Conservation (phyloP, 2,329 filamentous ascomycete species). For the Botrytis medusae region DNA sequence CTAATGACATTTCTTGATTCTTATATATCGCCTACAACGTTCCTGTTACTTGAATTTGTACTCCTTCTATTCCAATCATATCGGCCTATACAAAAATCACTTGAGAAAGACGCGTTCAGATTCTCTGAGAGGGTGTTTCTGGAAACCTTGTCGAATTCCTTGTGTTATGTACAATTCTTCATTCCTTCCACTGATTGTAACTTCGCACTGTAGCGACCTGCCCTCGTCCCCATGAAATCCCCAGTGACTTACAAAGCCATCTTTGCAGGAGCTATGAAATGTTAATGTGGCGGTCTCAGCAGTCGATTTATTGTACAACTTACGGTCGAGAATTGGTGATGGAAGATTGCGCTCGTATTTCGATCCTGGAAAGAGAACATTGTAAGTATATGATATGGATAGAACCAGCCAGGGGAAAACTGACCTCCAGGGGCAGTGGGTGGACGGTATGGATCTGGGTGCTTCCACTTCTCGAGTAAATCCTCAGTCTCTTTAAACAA, state of each 20-base stretch:
- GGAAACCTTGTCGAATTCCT: neutral
- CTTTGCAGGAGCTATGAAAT: slow-evolving; percentile 35
- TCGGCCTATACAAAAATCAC: neutral
- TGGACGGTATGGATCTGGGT: slow-evolving; percentile 87
- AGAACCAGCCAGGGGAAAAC: slow-evolving; percentile 32
- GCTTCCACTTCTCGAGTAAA: slow-evolving; percentile 90
- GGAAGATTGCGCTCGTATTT: slow-evolving; percentile 96
- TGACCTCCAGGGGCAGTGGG: slow-evolving; percentile 92
- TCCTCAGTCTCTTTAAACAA: slow-evolving; percentile 86
- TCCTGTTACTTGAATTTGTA: neutral
- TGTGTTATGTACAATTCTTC: slow-evolving; percentile 16
- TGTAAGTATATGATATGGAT: slow-evolving; percentile 23
- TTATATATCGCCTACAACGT: too few relatives aligned
- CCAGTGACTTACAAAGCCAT: slow-evolving; percentile 23
- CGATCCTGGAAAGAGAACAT: slow-evolving; percentile 59
- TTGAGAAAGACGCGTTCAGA: neutral
- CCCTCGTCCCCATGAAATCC: neutral
- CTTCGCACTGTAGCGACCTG: neutral
- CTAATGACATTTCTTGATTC: neutral
- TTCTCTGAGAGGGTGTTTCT: neutral
- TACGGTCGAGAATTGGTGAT: slow-evolving; percentile 75
- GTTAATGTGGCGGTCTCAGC: neutral
- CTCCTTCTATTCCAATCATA: neutral
- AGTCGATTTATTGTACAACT: slow-evolving; percentile 44
- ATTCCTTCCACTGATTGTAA: neutral